Conservation (phyloP, 2,329 filamentous ascomycete genomes). For the Claviceps sp. region DNA sequence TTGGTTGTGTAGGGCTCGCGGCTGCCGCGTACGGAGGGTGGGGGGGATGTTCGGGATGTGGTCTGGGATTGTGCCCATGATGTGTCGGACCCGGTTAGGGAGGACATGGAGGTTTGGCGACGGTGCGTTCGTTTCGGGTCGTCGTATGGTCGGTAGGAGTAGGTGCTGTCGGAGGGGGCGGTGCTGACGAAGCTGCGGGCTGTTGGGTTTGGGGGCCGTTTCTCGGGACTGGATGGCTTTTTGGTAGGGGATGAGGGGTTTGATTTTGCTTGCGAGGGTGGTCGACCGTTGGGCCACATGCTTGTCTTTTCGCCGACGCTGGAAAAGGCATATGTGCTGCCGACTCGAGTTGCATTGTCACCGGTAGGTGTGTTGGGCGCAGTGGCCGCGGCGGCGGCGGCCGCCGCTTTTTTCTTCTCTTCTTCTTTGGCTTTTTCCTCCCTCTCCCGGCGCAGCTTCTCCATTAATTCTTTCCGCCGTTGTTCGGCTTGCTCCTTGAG, state of each 20-base stretch:
- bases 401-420: conserved; percentile 27
- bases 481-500: conserved; percentile 23
- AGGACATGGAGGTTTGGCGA: conserved; percentile 53
- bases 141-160: conserved; percentile 70
- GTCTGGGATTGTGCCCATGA: conserved; percentile 79
- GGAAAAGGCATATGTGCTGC: conserved; percentile 47
- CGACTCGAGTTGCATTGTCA: conserved; percentile 24
- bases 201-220: conserved; percentile 32
- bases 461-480: conserved; percentile 12
- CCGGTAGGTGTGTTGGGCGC: conserved; percentile 13
- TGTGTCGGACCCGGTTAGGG: conserved; percentile 60
- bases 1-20: conserved; percentile 72
- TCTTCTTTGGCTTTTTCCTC: conserved; percentile 24
- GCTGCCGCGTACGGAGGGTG: conserved; percentile 60
- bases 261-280: conserved; percentile 10
- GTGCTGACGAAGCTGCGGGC: conserved; percentile 42
- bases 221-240: conserved; percentile 18
- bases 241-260: conserved; percentile 13
- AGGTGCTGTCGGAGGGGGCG: conserved; percentile 51
- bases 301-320: conserved; percentile 56
- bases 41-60: conserved; percentile 71
- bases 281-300: conserved; percentile 52
- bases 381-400: conserved; percentile 19
- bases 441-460: conserved; percentile 15
- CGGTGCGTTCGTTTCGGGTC: conserved; percentile 44